Evolutionary conservation across 1,139 yeast species (phyloP).

Genomic region (Trichomonascaceae sp.): DNA sequence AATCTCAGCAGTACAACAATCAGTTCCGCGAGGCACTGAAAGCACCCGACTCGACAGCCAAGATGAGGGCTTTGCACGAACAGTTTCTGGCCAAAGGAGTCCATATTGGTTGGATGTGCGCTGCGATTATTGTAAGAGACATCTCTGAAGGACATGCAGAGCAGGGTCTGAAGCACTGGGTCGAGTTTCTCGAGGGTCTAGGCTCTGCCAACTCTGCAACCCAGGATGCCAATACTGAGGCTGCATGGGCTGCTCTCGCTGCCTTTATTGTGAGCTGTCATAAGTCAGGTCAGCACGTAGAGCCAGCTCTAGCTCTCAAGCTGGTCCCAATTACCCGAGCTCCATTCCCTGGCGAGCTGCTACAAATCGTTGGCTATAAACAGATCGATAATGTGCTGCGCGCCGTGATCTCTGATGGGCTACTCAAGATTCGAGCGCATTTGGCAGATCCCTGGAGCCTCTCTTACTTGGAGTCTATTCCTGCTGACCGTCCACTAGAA

Average conservation of each 20-base stretch:
- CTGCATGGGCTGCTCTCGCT: conserved; percentile 19
- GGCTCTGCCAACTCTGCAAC: conserved; percentile 14
- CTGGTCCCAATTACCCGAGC: conserved; percentile 20
- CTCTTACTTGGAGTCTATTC: conserved; percentile 14
- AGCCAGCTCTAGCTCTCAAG: conserved; percentile 17
- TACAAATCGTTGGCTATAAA: conserved; percentile 9
- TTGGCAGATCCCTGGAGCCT: conserved; percentile 12
- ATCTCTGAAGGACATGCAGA: conserved; percentile 15
- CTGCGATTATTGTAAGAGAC: conserved; percentile 15
- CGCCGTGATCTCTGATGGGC: conserved; percentile 9
- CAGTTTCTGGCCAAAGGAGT: conserved; percentile 11
- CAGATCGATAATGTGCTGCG: conserved; percentile 6
- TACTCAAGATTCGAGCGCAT: conserved; percentile 11
- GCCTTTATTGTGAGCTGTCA: conserved; percentile 18
- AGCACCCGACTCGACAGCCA: no score
- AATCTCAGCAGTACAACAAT: no score
- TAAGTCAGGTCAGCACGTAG: conserved; percentile 10
- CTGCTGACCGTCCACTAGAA: conserved; percentile 15
- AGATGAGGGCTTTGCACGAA: conserved; percentile 10
- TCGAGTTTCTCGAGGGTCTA: conserved; percentile 21
- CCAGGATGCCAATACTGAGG: conserved; percentile 15
- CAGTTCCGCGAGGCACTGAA: no score
- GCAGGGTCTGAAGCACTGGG: conserved; percentile 24
- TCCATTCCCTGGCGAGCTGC: conserved; percentile 15
- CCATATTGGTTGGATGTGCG: conserved; percentile 18